Evolutionary conservation across 257 asterid genomes (phyloP).

Genomic region (Penstemon barbatus): DNA sequence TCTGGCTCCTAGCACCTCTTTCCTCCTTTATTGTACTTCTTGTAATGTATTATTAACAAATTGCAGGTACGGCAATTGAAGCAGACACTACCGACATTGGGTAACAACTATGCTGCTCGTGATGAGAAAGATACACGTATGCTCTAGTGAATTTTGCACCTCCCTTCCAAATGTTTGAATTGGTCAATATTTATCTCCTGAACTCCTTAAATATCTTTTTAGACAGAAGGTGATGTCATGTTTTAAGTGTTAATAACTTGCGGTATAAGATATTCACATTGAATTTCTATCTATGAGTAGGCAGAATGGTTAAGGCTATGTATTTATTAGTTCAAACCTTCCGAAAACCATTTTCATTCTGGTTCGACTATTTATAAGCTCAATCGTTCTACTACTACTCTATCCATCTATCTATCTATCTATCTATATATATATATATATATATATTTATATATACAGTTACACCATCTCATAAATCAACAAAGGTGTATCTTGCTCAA

Average conservation of each 20-base stretch:
- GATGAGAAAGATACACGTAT: conserved; percentile 71
- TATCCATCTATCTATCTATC: not conserved
- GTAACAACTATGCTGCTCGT: conserved; percentile 80
- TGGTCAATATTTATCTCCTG: conserved; percentile 3
- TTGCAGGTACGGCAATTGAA: conserved; percentile 66
- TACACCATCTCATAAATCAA: not conserved
- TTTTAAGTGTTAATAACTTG: not conserved
- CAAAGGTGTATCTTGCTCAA: not conserved
- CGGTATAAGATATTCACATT: conserved; percentile 2
- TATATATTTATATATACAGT: not conserved
- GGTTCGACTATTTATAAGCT: not conserved
- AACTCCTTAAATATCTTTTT: not conserved
- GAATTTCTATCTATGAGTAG: not conserved
- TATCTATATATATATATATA: too few relatives aligned
- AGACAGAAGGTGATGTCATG: not conserved
- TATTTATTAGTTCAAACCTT: not conserved
- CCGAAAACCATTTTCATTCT: not conserved
- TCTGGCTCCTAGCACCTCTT: conserved; percentile 6
- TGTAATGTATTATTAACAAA: conserved; percentile 26
- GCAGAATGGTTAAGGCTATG: not conserved
- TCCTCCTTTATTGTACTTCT: not conserved
- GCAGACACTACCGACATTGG: conserved; percentile 70
- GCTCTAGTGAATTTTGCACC: conserved; percentile 26
- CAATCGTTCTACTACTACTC: not conserved
- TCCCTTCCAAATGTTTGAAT: conserved; percentile 18